Evolutionary conservation across 495 filamentous ascomycete genomes (phyloP).

Genomic region (Hypoxylon cercidicola): DNA sequence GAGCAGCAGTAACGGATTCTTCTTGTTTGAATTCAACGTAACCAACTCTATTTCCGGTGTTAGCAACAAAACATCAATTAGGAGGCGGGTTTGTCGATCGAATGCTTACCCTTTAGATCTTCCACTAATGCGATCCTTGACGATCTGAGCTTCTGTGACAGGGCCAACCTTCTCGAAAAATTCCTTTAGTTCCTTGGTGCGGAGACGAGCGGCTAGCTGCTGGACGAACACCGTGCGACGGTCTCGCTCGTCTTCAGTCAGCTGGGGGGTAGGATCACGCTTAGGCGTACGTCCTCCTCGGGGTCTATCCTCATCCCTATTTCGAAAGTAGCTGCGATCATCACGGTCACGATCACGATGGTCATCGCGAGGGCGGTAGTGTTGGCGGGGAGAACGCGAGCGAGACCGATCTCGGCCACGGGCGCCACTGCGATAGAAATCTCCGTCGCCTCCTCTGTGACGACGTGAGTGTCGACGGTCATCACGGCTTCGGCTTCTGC

Average conservation of each 20-base stretch:
- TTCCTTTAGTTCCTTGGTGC: slow-evolving; percentile 89
- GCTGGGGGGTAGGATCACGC: slow-evolving; percentile 65
- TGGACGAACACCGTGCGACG: slow-evolving; percentile 97
- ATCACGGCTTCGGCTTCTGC: slow-evolving; percentile 83
- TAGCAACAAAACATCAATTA: slow-evolving; percentile 8
- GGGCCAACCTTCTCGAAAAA: slow-evolving; percentile 98
- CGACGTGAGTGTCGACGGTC: slow-evolving; percentile 83
- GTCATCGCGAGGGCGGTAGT: slow-evolving; percentile 78
- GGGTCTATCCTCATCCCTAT: slow-evolving; percentile 61
- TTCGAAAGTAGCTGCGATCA: slow-evolving; percentile 60
- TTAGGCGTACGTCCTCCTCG: slow-evolving; percentile 62
- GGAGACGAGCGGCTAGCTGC: slow-evolving; percentile 91
- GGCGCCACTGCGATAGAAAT: slow-evolving; percentile 76
- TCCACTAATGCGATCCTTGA: slow-evolving; percentile 97
- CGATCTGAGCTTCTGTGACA: slow-evolving; percentile 97
- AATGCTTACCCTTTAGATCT: slow-evolving; percentile 92
- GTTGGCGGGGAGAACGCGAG: slow-evolving; percentile 80
- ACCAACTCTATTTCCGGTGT: slow-evolving; percentile 74
- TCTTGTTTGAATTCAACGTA: slow-evolving; percentile 99
- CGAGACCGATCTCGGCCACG: slow-evolving; percentile 71
- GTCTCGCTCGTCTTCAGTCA: slow-evolving; percentile 96
- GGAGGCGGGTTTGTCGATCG: not conserved
- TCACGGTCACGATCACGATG: slow-evolving; percentile 61
- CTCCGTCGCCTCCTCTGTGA: slow-evolving; percentile 76
- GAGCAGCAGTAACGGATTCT: slow-evolving; percentile 90